These are phyloP conservation scores for Marasmius sp. DNA, from an alignment of 1,284 basidiomycete genomes.

Conservation along the genomic window DNA sequence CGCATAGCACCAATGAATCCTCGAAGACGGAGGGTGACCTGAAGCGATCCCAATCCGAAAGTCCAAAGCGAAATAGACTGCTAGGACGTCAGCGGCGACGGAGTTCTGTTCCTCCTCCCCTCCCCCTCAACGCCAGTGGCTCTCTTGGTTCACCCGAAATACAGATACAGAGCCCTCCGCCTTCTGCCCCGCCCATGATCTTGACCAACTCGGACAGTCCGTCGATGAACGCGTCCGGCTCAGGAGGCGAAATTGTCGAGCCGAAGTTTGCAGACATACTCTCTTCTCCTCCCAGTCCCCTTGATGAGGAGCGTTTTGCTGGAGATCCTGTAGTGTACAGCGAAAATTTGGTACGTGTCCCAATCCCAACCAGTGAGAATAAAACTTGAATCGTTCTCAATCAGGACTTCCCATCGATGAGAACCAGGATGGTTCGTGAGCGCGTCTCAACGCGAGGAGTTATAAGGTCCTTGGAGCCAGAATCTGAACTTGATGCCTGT, in stretches of 20 bases:
- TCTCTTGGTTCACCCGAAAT: neutral
- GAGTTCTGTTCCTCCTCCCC: constrained; percentile 2
- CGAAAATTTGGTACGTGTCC: constrained; percentile 43
- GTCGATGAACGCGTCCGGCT: neutral
- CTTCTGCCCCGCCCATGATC: neutral
- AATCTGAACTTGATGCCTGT: constrained; percentile 65
- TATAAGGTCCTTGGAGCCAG: constrained; percentile 77
- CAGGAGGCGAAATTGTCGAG: neutral
- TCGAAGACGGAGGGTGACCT: neutral
- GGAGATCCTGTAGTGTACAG: constrained; percentile 66
- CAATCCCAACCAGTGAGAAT: neutral
- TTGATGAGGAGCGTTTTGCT: constrained; percentile 41
- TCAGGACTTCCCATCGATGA: constrained; percentile 38
- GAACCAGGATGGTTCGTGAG: constrained; percentile 76
- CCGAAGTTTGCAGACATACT: neutral
- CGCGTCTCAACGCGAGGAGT: constrained; percentile 80
- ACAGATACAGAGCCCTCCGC: neutral
- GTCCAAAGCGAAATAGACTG: neutral
- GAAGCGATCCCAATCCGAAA: neutral
- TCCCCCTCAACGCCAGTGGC: neutral
- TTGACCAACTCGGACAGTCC: neutral
- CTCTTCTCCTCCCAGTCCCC: neutral
- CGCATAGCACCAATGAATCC: neutral
- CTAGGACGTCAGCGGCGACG: too few species aligned
- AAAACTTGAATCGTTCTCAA: neutral